A percentile compares a stretch with the other conserved stretches of the same genome.
Conservation (phyloP, 2,329 filamentous ascomycete genomes). For the Alternaria conjuncta region DNA sequence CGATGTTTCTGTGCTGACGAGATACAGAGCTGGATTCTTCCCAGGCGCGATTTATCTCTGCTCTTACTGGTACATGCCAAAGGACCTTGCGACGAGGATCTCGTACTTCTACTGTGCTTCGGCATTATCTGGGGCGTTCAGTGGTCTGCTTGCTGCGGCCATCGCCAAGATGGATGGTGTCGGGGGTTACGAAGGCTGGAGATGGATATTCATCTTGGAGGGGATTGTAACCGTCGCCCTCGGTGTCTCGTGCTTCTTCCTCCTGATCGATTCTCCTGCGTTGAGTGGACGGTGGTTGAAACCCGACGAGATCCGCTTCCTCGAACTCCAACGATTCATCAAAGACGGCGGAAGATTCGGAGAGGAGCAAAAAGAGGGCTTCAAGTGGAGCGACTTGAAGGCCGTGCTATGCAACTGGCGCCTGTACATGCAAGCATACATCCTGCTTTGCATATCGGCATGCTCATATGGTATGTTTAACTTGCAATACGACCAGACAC, state of each 20-base stretch:
- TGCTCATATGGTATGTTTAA: conserved; percentile 32
- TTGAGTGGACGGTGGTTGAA: conserved; percentile 26
- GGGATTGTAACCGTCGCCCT: conserved; percentile 43
- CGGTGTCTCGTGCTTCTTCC: conserved; percentile 34
- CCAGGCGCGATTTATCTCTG: conserved; percentile 47
- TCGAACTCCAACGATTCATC: conserved; percentile 29
- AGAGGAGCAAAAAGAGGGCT: conserved; percentile 23
- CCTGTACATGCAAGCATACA: conserved; percentile 40
- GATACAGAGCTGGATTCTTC: conserved; percentile 33
- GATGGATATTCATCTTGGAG: conserved; percentile 55
- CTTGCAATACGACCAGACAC: no score
- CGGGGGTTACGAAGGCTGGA: conserved; percentile 51
- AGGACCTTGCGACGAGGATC: conserved; percentile 43
- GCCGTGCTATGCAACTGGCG: conserved; percentile 37
- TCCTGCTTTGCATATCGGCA: conserved; percentile 31
- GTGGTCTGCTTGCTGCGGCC: conserved; percentile 50
- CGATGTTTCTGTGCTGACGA: not conserved
- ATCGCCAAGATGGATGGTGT: conserved; percentile 49
- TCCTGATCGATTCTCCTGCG: conserved; percentile 32
- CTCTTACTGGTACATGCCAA: conserved; percentile 45
- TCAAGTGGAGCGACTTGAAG: conserved; percentile 34
- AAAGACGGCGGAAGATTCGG: conserved; percentile 26
- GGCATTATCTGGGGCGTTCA: conserved; percentile 49
- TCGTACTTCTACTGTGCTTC: conserved; percentile 49
- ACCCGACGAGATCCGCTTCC: conserved; percentile 33